Evolutionary conservation across 805 yeast genomes (phyloP), one percentile per base, ranked within the genome.

Genomic region (Cyberlindnera sargentensis): DNA sequence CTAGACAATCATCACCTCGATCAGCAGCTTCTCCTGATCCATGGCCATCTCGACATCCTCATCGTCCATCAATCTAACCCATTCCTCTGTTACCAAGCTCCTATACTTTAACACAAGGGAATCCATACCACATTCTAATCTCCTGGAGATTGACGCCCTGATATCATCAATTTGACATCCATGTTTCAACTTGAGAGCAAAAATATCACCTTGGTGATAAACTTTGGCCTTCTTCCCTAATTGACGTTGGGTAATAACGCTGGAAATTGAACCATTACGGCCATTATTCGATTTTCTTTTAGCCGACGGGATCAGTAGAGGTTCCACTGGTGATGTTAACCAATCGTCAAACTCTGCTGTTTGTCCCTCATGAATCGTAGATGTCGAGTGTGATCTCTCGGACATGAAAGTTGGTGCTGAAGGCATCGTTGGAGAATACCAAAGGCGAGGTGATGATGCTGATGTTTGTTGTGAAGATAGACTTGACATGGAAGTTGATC

Each of bases 201-300:
- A 57, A 32, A 57, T 58, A 37, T 58, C 62, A 31, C 50, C 51
- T 28, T 49, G 40, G 29, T 45, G 43, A 41, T 44, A 53, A 2
- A 57, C 51, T 30, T 57, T 57, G n/a, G 53, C 39, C 46, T 57
- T 57, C 4, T 52, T 34, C 25, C 26, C 31, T 8, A 11, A 27
- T 26, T 20, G 32, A 6, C 24, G 31, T 28, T 28, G 38, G 20
- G 20, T 15, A 15, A 15, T 15, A 15, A 15, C 10, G 36, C 23
- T 34, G 10, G 25, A 23, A 15, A 15, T 15, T 15, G 20, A 15
- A 15, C 20, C 20, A 15, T 15, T 15, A 15, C 20, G 20, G 20
- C 20, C 20, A 15, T 15, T 15, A 15, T 15, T 15, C 20, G 20
- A 15, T 15, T 15, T 15, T 35, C 5, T 15, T 15, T 15, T 15